Evolutionary conservation across 441 rosid species (phyloP).

Genomic region (Mallotus repandus): DNA sequence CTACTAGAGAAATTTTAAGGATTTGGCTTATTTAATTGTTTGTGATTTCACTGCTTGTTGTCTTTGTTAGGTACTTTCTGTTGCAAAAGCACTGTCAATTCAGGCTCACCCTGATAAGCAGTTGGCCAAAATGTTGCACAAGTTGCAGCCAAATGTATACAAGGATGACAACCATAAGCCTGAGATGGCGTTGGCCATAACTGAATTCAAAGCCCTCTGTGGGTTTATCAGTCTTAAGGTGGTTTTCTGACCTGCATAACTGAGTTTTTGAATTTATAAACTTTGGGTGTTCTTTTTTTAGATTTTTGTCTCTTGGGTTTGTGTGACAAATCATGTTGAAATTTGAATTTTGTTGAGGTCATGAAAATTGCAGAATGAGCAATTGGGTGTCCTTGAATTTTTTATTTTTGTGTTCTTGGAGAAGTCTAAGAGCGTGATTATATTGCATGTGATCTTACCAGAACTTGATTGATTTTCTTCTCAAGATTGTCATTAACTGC

Average conservation of each 20-base stretch:
- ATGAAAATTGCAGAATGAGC: neutral
- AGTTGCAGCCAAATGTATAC: constrained; percentile 64
- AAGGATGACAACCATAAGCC: constrained; percentile 91
- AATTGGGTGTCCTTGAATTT: neutral
- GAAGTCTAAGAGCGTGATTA: neutral
- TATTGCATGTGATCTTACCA: neutral
- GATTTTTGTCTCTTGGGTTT: neutral
- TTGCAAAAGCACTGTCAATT: constrained; percentile 84
- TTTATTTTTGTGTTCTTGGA: neutral
- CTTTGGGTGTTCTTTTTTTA: neutral
- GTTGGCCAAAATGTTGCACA: constrained; percentile 67
- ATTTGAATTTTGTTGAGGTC: neutral
- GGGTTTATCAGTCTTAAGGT: constrained; percentile 75
- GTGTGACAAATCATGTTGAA: constrained; percentile 1
- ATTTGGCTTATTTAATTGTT: neutral
- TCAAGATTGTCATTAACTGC: neutral
- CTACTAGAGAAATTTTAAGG: neutral
- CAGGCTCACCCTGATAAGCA: constrained; percentile 95
- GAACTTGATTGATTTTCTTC: neutral
- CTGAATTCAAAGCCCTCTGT: constrained; percentile 86
- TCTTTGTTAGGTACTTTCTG: constrained; percentile 69
- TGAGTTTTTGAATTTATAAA: neutral
- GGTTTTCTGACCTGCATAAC: constrained; percentile 5
- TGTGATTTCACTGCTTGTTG: constrained; percentile 11
- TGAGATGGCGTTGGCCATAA: constrained; percentile 96